Percentiles rank a stretch among this genome's conserved stretches.
Evolutionary conservation across 768 basidiomycete genomes (phyloP).

Genomic region (Mycena haematopus): DNA sequence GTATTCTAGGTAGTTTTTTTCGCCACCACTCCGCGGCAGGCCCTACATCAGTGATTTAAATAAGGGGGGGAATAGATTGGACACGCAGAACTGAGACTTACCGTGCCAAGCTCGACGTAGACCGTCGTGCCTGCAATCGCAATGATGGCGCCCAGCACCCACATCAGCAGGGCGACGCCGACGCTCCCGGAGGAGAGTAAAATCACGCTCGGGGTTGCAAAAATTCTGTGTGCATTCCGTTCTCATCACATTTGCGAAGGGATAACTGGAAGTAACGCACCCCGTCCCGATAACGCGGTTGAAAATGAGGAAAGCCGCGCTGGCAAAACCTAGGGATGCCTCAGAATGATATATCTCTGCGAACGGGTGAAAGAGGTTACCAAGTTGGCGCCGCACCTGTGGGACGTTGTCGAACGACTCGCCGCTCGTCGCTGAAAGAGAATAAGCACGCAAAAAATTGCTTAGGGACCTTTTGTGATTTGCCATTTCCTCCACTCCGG

Average conservation of each 20-base stretch:
- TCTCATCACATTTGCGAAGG: neutral
- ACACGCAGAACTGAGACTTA: conserved; percentile 30
- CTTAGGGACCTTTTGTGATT: neutral
- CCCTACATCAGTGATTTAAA: conserved; percentile 41
- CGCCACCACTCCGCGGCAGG: conserved; percentile 71
- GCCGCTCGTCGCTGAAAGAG: conserved; percentile 19
- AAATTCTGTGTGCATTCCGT: too few species aligned
- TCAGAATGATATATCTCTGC: neutral
- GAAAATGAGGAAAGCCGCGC: conserved; percentile 49
- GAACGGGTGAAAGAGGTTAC: neutral
- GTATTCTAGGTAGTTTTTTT: conserved; percentile 75
- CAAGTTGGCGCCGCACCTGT: conserved; percentile 25
- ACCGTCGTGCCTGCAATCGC: conserved; percentile 48
- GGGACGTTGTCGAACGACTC: conserved; percentile 29
- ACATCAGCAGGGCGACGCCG: conserved; percentile 50
- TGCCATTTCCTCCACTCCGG: conserved; percentile 22
- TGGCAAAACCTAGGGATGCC: conserved; percentile 15
- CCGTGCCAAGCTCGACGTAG: conserved; percentile 49
- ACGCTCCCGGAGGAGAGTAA: conserved; percentile 47
- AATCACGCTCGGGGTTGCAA: conserved; percentile 50
- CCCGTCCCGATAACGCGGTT: conserved; percentile 53
- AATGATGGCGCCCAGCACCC: conserved; percentile 49
- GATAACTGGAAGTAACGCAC: conserved; percentile 33
- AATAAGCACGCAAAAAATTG: neutral
- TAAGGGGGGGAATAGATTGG: too few species aligned